A percentile compares a stretch with the other conserved stretches of the same genome.
phyloP scores from a whole-genome alignment of 371 early-diverging fungal species.

The Choanephora cucurbitarum region DNA sequence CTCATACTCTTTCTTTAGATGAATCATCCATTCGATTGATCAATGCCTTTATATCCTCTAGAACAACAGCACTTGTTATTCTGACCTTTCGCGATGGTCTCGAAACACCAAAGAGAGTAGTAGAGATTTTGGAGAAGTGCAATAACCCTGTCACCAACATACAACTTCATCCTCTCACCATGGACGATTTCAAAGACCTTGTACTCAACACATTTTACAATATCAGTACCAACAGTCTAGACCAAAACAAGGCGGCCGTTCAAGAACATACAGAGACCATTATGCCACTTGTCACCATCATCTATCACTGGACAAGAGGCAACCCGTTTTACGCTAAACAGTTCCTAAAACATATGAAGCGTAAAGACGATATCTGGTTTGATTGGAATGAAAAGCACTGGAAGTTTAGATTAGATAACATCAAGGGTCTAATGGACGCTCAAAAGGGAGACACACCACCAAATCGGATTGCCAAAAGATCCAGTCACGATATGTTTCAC shows the following conservation, averaged over 20 bases:
- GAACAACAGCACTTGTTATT: conserved; percentile 43
- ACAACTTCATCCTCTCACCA: conserved; percentile 28
- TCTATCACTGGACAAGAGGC: conserved; percentile 42
- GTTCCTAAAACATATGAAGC: conserved; percentile 41
- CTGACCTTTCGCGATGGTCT: conserved; percentile 42
- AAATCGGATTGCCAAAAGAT: neutral
- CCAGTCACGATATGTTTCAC: neutral
- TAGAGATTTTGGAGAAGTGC: conserved; percentile 16
- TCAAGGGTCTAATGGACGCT: conserved; percentile 25
- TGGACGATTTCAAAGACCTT: conserved; percentile 28
- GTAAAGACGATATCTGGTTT: conserved; percentile 48
- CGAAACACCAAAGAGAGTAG: conserved; percentile 28
- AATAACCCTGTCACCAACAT: conserved; percentile 20
- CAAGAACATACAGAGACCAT: conserved; percentile 3
- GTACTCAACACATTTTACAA: conserved; percentile 41
- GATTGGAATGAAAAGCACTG: conserved; percentile 47
- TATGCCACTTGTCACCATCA: conserved; percentile 30
- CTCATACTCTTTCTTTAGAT: conserved; percentile 20
- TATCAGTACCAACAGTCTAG: conserved; percentile 3
- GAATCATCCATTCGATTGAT: conserved; percentile 46
- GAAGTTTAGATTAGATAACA: conserved; percentile 44
- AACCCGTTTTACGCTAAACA: conserved; percentile 51
- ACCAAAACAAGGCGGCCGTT: neutral
- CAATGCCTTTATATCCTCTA: conserved; percentile 33
- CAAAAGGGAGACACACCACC: conserved; percentile 1